Conservation (phyloP, 2,329 filamentous ascomycete species). For the Blumeriella jaapii region DNA sequence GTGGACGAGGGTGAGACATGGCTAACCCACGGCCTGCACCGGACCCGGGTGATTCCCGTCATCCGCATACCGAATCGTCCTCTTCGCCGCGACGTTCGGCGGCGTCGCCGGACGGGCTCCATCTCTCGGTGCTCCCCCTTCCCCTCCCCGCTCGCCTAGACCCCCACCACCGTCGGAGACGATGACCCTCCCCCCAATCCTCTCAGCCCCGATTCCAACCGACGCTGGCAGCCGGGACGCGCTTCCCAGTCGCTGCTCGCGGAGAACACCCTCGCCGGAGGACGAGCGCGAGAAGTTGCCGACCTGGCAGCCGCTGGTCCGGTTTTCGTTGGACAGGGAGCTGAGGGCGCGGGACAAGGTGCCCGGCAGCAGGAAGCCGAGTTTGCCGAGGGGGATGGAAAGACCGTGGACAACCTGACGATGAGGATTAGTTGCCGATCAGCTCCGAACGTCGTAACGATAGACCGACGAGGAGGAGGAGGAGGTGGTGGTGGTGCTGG, state of each 20-base stretch:
- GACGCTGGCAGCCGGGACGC: constrained; percentile 12
- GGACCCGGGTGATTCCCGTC: no score
- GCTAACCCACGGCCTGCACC: no score
- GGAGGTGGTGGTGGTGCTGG: background rate
- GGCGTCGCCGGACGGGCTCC: constrained; percentile 14
- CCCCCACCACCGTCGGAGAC: background rate
- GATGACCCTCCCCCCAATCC: constrained; percentile 30
- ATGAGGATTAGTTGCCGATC: background rate
- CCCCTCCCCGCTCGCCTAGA: no score
- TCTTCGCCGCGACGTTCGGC: constrained; percentile 12
- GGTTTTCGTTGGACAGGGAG: constrained; percentile 14
- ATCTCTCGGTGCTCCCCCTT: no score
- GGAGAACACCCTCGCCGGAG: constrained; percentile 9
- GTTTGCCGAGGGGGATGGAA: constrained; percentile 64
- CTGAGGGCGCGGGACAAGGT: constrained; percentile 39
- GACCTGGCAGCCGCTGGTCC: constrained; percentile 10
- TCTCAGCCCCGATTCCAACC: constrained; percentile 14
- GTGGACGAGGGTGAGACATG: no score
- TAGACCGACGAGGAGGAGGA: no score
- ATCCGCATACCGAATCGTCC: constrained; percentile 36
- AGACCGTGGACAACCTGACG: constrained; percentile 64
- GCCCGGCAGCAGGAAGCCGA: constrained; percentile 47
- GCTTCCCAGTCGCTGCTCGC: constrained; percentile 13
- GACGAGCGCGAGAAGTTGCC: constrained; percentile 9
- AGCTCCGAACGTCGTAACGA: no score